A percentile compares a stretch with the other conserved stretches of the same genome.
Conservation (phyloP, 31 red algal species). For the Bonnemaisonia californica region DNA sequence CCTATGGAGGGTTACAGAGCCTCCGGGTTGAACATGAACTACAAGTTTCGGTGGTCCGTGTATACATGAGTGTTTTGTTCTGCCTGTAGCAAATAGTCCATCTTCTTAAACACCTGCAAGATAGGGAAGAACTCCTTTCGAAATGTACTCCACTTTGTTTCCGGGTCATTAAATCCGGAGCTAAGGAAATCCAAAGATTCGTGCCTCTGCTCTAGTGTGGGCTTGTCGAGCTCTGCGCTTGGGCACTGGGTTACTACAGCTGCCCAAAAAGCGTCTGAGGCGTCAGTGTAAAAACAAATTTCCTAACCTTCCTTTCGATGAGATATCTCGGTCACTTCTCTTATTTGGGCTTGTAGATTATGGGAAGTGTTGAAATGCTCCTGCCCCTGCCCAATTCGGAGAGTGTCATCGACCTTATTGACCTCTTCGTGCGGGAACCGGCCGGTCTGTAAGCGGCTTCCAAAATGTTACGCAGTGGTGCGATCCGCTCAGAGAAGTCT, state of each 20-base stretch:
- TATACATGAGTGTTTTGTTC: not conserved
- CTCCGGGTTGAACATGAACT: not conserved
- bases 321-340: not conserved
- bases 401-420: not conserved
- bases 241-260: constrained; percentile 22
- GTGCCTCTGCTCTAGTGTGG: not conserved
- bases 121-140: not conserved
- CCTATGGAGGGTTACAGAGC: not conserved
- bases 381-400: constrained; percentile 7
- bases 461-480: constrained; percentile 16
- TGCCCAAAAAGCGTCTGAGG: constrained; percentile 14
- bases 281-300: constrained; percentile 12
- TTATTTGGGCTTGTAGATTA: not conserved
- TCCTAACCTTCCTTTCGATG: constrained; percentile 2
- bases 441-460: constrained; percentile 22
- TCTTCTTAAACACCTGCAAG: constrained; percentile 1
- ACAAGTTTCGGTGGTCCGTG: constrained; percentile 3
- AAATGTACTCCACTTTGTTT: not conserved
- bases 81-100: not conserved
- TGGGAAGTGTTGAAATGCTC: too few relatives aligned
- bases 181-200: constrained; percentile 15
- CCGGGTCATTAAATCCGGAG: not conserved
- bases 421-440: constrained; percentile 22
- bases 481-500: constrained; percentile 21
- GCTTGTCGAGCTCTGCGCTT: not conserved